These are phyloP conservation scores for Colletotrichum sp. DNA, from an alignment of 2,329 filamentous ascomycete species.

Conservation along the genomic window DNA sequence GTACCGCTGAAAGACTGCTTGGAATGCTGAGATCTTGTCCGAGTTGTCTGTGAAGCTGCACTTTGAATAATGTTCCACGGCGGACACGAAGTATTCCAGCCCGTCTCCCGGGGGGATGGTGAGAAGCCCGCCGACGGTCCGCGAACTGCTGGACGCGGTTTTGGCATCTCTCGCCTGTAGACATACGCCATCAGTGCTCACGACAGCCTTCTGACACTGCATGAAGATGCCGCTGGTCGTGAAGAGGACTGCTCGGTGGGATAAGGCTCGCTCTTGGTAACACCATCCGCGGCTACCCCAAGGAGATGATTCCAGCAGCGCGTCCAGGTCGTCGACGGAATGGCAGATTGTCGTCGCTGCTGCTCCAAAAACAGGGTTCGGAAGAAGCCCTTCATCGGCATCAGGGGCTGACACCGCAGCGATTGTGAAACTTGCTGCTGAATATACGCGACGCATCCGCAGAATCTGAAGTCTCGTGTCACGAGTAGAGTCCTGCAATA, in stretches of 20 bases:
- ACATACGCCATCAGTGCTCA: too few relatives aligned
- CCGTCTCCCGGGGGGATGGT: not conserved
- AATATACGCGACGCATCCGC: not conserved
- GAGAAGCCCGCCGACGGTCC: not conserved
- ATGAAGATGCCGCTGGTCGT: not conserved
- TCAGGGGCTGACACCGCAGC: not conserved
- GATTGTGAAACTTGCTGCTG: not conserved
- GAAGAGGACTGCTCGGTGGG: not conserved
- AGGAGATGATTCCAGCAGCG: not conserved
- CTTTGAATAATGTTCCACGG: not conserved
- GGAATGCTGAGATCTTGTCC: not conserved
- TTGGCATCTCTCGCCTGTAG: accelerated
- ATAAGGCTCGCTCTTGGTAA: not conserved
- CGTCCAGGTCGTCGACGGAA: not conserved
- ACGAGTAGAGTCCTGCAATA: not conserved
- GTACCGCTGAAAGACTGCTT: not conserved
- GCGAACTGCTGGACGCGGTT: not conserved
- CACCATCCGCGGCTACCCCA: not conserved
- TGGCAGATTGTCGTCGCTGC: not conserved
- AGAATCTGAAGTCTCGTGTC: not conserved
- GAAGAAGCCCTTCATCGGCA: not conserved
- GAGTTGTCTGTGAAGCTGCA: not conserved
- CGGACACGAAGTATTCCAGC: not conserved
- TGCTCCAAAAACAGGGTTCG: not conserved
- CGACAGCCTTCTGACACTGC: not conserved